Base-by-base conservation (phyloP, 805 yeast genomes). In the Torulaspora franciscae region DNA sequence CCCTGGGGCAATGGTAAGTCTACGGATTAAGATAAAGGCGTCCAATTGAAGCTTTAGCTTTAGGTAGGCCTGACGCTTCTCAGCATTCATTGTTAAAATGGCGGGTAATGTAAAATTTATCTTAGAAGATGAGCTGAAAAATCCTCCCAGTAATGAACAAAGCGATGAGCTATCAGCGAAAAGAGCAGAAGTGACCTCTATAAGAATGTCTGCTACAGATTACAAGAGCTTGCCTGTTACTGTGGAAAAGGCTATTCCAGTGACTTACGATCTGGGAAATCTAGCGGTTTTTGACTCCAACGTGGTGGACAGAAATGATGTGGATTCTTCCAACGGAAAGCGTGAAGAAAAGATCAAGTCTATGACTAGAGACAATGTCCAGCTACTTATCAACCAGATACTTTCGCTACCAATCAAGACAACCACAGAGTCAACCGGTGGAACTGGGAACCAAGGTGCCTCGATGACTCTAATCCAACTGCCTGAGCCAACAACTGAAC, bases 181-280 rank as follows among this genome's bases (percentile, higher is more conserved):
- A 17, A 28, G 32, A 26, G 44, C 33, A 42, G 45, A 29, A 28
- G 17, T 26, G 14, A 35, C 40, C 24, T 35, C 32, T 38, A 7
- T 23, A 43, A 30, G 23, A 19, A 39, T 58, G 62, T 51, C 62
- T 32, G 43, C 44, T 8, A 46, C 45, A 27, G 57, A 62, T 38
- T 59, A 57, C 40, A 58, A 60, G 39, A 52, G 51, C 23, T 51
- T 62, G 60, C 86, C 95, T 10, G 90, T 85, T 28, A 83, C 90
- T 3, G 98, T 93, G 28, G 95, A 87, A 39, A 90, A 90, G 66
- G 84, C 84, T 24, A 87, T 93, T 49, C 97, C 98, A 23, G 93
- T 85, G 40, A 72, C 80, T 3, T 91, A 77, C 62, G 99, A 93
- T 65, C 70, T 91, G 50, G 99, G 99, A 28, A 85, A 91, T 65